These are phyloP conservation scores for Dicorynia guianensis DNA, from an alignment of 306 rosid species.

Conservation along the genomic window DNA sequence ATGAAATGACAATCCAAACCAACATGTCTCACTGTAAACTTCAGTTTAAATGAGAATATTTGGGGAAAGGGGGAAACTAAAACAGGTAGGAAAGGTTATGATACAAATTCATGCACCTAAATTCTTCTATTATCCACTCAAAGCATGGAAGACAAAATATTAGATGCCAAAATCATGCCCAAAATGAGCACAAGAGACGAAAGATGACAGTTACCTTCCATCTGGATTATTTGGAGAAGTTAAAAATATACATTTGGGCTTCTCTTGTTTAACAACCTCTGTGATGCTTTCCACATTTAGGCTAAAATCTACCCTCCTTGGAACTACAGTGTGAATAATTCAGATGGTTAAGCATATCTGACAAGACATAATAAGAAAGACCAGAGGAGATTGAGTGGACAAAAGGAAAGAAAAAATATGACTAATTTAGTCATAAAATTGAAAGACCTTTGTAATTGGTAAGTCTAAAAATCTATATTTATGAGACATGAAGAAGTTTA, in stretches of 20 bases:
- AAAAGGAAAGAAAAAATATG: slow-evolving; percentile 30
- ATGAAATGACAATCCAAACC: not conserved
- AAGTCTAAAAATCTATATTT: slow-evolving; percentile 1
- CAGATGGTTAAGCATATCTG: slow-evolving; percentile 32
- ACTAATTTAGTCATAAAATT: not conserved
- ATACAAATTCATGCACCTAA: not conserved
- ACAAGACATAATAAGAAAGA: slow-evolving; percentile 32
- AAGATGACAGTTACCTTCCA: slow-evolving; percentile 72
- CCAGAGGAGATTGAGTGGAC: slow-evolving; percentile 26
- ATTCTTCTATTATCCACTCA: not conserved
- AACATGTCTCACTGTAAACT: not conserved
- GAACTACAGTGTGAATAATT: slow-evolving; percentile 64
- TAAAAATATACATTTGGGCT: slow-evolving; percentile 95
- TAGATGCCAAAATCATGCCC: not conserved
- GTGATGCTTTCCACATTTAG: slow-evolving; percentile 74
- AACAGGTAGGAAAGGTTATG: too few species aligned
- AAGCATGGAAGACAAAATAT: not conserved
- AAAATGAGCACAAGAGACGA: slow-evolving; percentile 16
- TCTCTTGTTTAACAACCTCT: slow-evolving; percentile 71
- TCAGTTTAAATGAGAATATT: too few species aligned
- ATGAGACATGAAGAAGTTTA: slow-evolving; percentile 4
- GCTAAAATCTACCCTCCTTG: slow-evolving; percentile 85
- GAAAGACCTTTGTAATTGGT: not conserved
- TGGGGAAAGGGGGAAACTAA: too few species aligned
- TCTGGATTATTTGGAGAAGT: slow-evolving; percentile 99